Conservation (phyloP, 441 rosid species). For the Bocquillonia castaneifolia region DNA sequence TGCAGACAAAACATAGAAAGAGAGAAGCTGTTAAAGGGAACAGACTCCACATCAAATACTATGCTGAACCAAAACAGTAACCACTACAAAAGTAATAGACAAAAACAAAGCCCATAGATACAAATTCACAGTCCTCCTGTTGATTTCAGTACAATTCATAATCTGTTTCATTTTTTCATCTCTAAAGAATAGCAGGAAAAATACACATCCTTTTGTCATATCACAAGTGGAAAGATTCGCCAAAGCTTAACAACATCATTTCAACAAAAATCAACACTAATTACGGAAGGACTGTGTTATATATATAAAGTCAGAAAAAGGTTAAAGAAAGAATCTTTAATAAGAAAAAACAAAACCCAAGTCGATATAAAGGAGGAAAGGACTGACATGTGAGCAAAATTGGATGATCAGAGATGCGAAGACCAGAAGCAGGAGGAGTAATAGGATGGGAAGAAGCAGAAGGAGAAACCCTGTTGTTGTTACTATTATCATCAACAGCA, state of each 20-base stretch:
- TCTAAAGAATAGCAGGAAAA: too few relatives aligned
- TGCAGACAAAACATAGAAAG: too few relatives aligned
- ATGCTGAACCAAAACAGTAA: not conserved
- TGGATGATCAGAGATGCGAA: slow-evolving; percentile 41
- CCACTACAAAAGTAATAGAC: not conserved
- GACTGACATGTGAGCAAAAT: slow-evolving; percentile 52
- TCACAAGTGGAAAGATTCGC: too few relatives aligned
- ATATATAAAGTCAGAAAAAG: too few relatives aligned
- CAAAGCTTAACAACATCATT: too few relatives aligned
- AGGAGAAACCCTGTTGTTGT: slow-evolving; percentile 13
- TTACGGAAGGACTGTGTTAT: not conserved
- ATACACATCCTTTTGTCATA: too few relatives aligned
- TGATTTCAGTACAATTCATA: too few relatives aligned
- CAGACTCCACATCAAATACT: not conserved
- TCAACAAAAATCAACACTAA: too few relatives aligned
- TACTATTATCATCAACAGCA: slow-evolving; percentile 22
- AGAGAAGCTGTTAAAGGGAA: not conserved
- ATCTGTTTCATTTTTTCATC: too few relatives aligned
- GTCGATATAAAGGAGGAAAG: not conserved
- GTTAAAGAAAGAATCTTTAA: too few relatives aligned
- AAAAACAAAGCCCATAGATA: not conserved
- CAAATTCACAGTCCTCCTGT: not conserved
- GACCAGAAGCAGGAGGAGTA: slow-evolving; percentile 24
- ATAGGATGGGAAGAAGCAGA: slow-evolving; percentile 16
- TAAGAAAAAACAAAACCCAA: not conserved